Base-by-base conservation (phyloP, 179 eudicot genomes). In the Patellifolia procumbens region DNA sequence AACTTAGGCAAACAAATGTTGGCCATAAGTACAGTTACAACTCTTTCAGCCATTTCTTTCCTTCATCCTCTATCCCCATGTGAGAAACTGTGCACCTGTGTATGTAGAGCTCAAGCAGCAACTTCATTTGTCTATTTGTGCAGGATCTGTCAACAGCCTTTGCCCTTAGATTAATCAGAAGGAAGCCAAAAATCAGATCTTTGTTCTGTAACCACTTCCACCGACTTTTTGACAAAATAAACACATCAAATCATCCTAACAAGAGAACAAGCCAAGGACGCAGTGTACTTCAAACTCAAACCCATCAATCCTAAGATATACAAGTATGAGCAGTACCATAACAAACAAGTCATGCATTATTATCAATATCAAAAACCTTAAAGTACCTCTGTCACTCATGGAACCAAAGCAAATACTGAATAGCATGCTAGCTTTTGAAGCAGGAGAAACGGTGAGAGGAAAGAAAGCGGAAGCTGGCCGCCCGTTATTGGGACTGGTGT, bases 401-500 rank as follows among this genome's bases (percentile, higher is more conserved):
- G 81, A 75, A 66, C 75, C 86, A 74, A 91, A 82, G 81, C 90
- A 87, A 79, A 96, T 86, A 69, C 90, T 89, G 85, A 96, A 96
- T 73, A 96, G 59, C 73, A 96, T 79, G 78, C 92, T 97, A 80
- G 99, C 89, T 87, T 81, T 91, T 39, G 96, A 93, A 77, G 91
- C 78, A 13, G 98, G 88, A 72, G 98, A 88, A 74, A 93, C 85
- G 48, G 87, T 77, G 62, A 96, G 90, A 7, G 99, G 99, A 76
- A 96, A 96, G 84, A 90, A 90, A 73, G 86, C 88, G 28, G 97
- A 88, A 68, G 86, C 76, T 80, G 98, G 99, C 80, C 96, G 84
- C 35, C 96, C 91, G 82, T 85, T 86, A 75, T 85, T 85, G 79
- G 81, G 81, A 81, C 85, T 86, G 75, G 92, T 78, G 80, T 96